Evolutionary conservation across 306 rosid species (phyloP), one percentile per base, ranked within the genome.

Genomic region (Sophora flavescens): DNA sequence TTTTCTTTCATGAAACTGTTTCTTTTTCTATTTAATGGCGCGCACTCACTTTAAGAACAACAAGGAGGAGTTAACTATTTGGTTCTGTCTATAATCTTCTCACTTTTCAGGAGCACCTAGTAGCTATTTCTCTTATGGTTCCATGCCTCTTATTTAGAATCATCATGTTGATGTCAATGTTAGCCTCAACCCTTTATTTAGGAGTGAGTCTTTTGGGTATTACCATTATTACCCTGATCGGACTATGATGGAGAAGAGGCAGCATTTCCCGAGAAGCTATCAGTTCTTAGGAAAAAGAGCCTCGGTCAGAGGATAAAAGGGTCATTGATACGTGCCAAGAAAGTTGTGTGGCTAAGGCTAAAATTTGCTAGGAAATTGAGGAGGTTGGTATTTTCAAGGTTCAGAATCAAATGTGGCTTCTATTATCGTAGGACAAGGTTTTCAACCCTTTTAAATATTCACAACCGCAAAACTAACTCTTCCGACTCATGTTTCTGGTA

Each of bases 161-260:
- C 57, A 11, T 17, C 35, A 77, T 18, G 36, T 62, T 1, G 50
- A 71, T 45, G 54, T 63, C 1, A 67, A 72, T 8, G 54, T 67
- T 6, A 50, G 5, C 18, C 41, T 74, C 33, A 81, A 84, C 78
- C 74, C 85, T 2, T 22, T 83, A 17, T 84, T 84, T 41, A 85
- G 92, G 66, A 85, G 81, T 44, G 91, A 87, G 22, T 89, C 94
- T 1, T 77, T 86, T 26, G 88, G 88, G n/a, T 52, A 69, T 77
- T 70, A 74, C 80, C 17, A 51, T 63, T 61, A 73, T 64, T 35
- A 16, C 48, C 65, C 48, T 14, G 82, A 89, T 7, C 87, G 81
- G 28, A 76, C 76, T 53, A 83, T 88, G 89, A 86, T 87, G 85
- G 96, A 91, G 80, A 93, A 91, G 90, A 84, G 98, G 62, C 98